Percentiles rank a stretch among this genome's conserved stretches.
phyloP scores from a whole-genome alignment of 1,284 basidiomycete species.

The Malassezia restricta region DNA sequence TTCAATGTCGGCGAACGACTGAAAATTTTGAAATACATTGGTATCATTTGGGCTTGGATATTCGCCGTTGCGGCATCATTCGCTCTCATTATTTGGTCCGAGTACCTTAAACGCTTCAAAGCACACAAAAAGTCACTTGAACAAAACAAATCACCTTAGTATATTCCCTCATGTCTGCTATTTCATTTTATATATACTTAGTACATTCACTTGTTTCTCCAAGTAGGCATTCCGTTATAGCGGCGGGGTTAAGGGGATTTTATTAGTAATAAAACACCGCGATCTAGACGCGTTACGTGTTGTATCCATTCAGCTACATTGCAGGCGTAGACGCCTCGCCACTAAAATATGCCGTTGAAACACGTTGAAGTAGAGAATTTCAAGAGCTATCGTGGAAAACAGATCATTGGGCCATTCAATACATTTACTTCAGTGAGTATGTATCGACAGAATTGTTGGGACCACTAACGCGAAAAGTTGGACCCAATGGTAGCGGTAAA shows the following conservation, averaged over 20 bases:
- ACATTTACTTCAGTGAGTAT: slow-evolving; percentile 81
- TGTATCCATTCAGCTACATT: no score
- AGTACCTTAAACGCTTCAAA: slow-evolving; percentile 11
- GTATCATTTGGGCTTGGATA: slow-evolving; percentile 39
- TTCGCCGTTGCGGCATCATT: slow-evolving; percentile 27
- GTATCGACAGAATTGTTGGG: background rate
- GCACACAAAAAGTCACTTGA: background rate
- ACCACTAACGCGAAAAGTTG: slow-evolving; percentile 44
- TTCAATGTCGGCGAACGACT: slow-evolving; percentile 28
- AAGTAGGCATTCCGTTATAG: no score
- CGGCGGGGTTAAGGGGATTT: no score
- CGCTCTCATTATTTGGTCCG: slow-evolving; percentile 30
- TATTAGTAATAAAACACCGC: no score
- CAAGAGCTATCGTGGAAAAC: slow-evolving; percentile 62
- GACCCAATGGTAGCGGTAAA: slow-evolving; percentile 97
- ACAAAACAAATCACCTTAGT: background rate
- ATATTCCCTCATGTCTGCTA: no score
- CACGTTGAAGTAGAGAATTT: slow-evolving; percentile 44
- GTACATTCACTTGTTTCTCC: no score
- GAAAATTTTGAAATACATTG: slow-evolving; percentile 32
- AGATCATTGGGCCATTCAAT: slow-evolving; percentile 76
- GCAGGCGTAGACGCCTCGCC: no score
- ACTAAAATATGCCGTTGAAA: slow-evolving; percentile 37
- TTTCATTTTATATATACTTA: no score
- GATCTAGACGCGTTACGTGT: no score